Evolutionary conservation across 2,329 filamentous ascomycete genomes (phyloP).

Genomic region (Exophiala alcalophila): DNA sequence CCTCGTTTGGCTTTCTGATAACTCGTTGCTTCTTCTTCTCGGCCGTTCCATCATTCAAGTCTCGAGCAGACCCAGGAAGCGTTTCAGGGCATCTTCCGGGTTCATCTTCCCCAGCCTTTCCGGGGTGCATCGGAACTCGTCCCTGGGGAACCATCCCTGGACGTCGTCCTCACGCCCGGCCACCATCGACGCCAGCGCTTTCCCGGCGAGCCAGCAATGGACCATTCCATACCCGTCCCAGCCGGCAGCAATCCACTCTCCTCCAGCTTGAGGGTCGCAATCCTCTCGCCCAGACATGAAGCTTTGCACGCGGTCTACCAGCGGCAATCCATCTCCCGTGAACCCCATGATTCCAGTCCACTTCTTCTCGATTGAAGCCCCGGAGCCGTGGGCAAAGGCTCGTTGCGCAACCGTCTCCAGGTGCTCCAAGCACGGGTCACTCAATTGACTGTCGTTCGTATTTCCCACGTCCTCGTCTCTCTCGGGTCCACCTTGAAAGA

Average conservation of each 20-base stretch:
- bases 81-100: conserved; percentile 14
- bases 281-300: conserved; percentile 20
- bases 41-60: conserved; percentile 1
- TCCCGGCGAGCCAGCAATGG: conserved; percentile 32
- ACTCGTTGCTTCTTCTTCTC: not conserved
- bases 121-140: conserved; percentile 21
- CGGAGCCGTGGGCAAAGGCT: conserved; percentile 12
- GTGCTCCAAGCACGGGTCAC: conserved; percentile 20
- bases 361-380: conserved; percentile 23
- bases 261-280: conserved; percentile 11
- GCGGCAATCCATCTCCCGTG: conserved; percentile 33
- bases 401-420: conserved; percentile 13
- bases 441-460: conserved; percentile 36
- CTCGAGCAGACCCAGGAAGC: conserved; percentile 15
- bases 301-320: conserved; percentile 30
- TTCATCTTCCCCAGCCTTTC: conserved; percentile 20
- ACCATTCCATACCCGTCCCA: conserved; percentile 36
- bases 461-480: conserved; percentile 36
- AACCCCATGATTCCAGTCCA: conserved; percentile 37
- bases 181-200: conserved; percentile 31
- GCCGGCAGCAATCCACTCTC: conserved; percentile 35
- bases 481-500: conserved; percentile 34
- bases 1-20: no score
- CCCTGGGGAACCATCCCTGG: conserved; percentile 19
- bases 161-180: conserved; percentile 20